Evolutionary conservation across 2,329 filamentous ascomycete species (phyloP), one percentile per base, ranked within the genome.

Genomic region (Cytospora chrysosperma): DNA sequence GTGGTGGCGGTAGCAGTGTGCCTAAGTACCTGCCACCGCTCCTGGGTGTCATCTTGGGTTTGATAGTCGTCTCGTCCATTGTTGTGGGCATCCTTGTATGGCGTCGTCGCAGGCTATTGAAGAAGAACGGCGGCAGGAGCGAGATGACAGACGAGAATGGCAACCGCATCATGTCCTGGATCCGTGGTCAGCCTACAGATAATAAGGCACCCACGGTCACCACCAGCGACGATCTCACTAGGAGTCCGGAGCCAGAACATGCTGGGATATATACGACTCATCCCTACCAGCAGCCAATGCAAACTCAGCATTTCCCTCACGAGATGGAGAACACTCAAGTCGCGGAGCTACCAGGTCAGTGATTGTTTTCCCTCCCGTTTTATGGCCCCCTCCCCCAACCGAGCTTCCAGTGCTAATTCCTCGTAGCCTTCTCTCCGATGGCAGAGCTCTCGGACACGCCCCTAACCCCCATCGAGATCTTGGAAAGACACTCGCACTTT

Each of bases 1-100:
- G 74, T 1, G 75, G 74, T 1, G 75, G 72, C 17, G 74, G 79
- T 26, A 72, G 72, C n/a, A 74, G 79, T 24, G 79, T 84, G 4
- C 84, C 86, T 0, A 74, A 74, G 6, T 89, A 85, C 79, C 80
- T 88, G 1, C 82, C 81, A 0, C 86, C 88, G 0, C 82, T 90
- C 2, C 74, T 89, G 0, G 86, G 86, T 19, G 85, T 87, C 4
- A 80, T 88, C 5, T 77, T 88, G 2, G 86, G 85, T 3, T 75
- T 86, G 1, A 79, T 88, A 52, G 75, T 86, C 56, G 68, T 89
- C 49, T 82, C 81, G 1, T 79, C 80, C 21, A 65, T 83, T 6
- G 74, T 82, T 27, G 77, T 88, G 17, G 75, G 77, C 7, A 76
- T 84, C 50, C 75, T 85, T 24, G 75, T 88, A 24, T 85, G 81